Percentiles rank a stretch among this genome's conserved stretches.
phyloP scores from a whole-genome alignment of 2,329 filamentous ascomycete species.

The Aspergillus japonicus region DNA sequence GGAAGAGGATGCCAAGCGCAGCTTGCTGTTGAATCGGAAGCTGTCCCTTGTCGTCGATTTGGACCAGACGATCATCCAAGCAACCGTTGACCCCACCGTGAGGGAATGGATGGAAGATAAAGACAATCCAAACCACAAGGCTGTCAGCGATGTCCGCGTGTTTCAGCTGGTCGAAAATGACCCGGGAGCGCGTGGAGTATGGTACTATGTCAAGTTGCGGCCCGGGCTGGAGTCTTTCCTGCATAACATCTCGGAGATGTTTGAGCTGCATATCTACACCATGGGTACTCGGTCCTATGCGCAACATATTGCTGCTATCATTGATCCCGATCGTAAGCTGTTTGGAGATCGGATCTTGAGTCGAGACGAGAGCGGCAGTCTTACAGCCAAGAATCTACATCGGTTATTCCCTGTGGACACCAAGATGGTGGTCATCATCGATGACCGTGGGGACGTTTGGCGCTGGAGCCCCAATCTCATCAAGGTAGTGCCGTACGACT shows the following conservation, averaged over 20 bases:
- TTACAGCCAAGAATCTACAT: slow-evolving; percentile 85
- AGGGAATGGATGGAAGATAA: slow-evolving; percentile 92
- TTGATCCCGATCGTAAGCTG: slow-evolving; percentile 83
- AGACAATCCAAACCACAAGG: slow-evolving; percentile 83
- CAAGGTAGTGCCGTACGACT: slow-evolving; percentile 93
- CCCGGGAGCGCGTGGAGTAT: slow-evolving; percentile 72
- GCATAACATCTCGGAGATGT: slow-evolving; percentile 71
- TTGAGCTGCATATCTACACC: slow-evolving; percentile 96
- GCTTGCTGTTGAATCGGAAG: slow-evolving; percentile 76
- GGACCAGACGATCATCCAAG: slow-evolving; percentile 97
- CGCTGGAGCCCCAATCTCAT: slow-evolving; percentile 89
- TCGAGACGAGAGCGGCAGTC: slow-evolving; percentile 92
- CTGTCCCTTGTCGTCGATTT: slow-evolving; percentile 93
- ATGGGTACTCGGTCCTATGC: slow-evolving; percentile 99
- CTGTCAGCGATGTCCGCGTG: slow-evolving; percentile 80
- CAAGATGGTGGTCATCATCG: slow-evolving; percentile 99
- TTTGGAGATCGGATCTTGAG: slow-evolving; percentile 96
- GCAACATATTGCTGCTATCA: slow-evolving; percentile 83
- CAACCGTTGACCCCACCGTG: slow-evolving; percentile 93
- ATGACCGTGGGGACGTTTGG: slow-evolving; percentile 96
- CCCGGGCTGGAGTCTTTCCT: slow-evolving; percentile 83
- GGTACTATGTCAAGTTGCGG: slow-evolving; percentile 98
- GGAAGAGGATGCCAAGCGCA: slow-evolving; percentile 81
- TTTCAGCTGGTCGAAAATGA: slow-evolving; percentile 90
- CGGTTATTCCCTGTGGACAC: slow-evolving; percentile 94